Conservation (phyloP, 1,284 basidiomycete species). For the Vanrija sp. region DNA sequence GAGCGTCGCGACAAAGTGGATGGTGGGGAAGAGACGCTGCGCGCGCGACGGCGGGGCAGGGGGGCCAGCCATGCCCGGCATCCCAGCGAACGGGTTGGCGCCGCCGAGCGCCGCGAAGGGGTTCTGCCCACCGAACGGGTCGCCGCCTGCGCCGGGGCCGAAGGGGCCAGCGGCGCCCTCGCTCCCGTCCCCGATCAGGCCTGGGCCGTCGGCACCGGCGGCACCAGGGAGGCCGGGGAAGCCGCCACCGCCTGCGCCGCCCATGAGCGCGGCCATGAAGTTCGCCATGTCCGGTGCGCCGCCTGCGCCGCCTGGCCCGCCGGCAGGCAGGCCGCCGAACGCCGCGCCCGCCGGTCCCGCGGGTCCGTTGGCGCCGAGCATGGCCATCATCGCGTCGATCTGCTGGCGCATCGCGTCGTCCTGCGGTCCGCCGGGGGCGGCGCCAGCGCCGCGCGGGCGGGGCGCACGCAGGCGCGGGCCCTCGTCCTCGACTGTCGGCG, state of each 20-base stretch:
- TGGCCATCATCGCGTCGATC: conserved; percentile 39
- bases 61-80: conserved; percentile 13
- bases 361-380: conserved; percentile 16
- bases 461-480: not conserved
- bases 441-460: not conserved
- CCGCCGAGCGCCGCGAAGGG: conserved; percentile 7
- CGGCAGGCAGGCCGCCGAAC: conserved; percentile 20
- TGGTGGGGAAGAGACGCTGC: conserved; percentile 37
- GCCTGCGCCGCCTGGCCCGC: conserved; percentile 16
- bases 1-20: conserved; percentile 38
- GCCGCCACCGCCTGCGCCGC: not conserved
- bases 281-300: conserved; percentile 33
- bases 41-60: conserved; percentile 11
- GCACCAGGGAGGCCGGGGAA: conserved; percentile 14
- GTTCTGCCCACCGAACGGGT: not conserved
- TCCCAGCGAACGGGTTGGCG: conserved; percentile 15
- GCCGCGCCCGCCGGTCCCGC: conserved; percentile 7
- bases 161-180: not conserved
- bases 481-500: not conserved
- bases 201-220: not conserved
- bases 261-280: conserved; percentile 29
- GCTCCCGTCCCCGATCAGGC: not conserved
- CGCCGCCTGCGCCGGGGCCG: not conserved
- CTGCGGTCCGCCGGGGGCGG: not conserved
- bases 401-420: conserved; percentile 29